Evolutionary conservation across 225 moss, liverwort and hornwort genomes (phyloP), one percentile per base, ranked within the genome.

Genomic region (Anthoceros angustus): DNA sequence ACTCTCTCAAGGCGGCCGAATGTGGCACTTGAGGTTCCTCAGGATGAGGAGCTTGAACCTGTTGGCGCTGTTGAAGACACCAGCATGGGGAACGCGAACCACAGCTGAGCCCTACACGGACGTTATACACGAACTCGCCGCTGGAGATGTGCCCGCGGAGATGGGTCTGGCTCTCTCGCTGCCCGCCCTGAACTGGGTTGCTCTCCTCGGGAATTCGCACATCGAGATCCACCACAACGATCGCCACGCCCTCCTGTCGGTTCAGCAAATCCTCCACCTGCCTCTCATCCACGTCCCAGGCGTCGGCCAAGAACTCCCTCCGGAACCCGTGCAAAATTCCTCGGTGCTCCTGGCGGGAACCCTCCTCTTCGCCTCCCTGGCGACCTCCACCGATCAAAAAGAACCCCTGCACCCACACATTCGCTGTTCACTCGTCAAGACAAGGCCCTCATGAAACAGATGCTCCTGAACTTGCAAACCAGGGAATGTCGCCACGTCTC

Each of bases 71-170:
- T 20, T 16, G 16, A 50, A 14, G 16, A 14, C 16, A 20, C 49
- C 49, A 5, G 49, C 49, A 50, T 50, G 15, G 16, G 15, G 16
- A 4, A 50, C 49, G 49, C 49, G 6, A 20, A 50, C 6, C 20
- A 14, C 49, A 16, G 49, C 43, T 43, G 43, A 14, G 5, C 20
- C 49, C 49, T 50, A n/a, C 49, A 5, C 15, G 9, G 16, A 50
- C 49, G 20, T 50, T 50, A 20, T 50, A 50, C 49, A 50, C 49
- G 49, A 50, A 50, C 14, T 50, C 49, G n/a, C n/a, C n/a, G n/a
- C n/a, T n/a, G n/a, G n/a, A n/a, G n/a, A n/a, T n/a, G n/a, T n/a
- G n/a, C n/a, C n/a, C n/a, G n/a, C n/a, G n/a, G n/a, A n/a, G n/a
- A 5, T 50, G 49, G 49, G 20, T 14, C 14, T 50, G 49, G 7